A percentile compares a stretch with the other conserved stretches of the same genome.
phyloP scores from a whole-genome alignment of 2,329 filamentous ascomycete genomes.

The Thelonectria olida region DNA sequence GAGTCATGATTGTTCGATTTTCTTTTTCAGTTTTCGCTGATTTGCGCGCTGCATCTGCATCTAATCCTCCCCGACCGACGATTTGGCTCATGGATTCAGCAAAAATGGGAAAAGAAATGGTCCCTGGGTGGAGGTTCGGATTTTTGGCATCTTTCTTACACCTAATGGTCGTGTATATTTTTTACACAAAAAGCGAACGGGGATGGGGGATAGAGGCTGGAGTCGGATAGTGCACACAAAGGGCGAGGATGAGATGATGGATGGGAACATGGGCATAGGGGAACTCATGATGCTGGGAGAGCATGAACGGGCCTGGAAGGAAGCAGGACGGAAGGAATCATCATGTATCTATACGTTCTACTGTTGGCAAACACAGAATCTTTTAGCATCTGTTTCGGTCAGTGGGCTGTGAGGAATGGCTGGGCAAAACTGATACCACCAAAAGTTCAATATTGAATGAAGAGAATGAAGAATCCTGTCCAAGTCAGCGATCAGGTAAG shows the following conservation, averaged over 20 bases:
- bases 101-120: constrained; percentile 36
- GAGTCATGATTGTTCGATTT: constrained; percentile 45
- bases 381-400: constrained; percentile 31
- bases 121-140: constrained; percentile 40
- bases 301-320: constrained; percentile 15
- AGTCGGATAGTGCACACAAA: constrained; percentile 32
- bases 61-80: constrained; percentile 39
- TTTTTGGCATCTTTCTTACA: constrained; percentile 42
- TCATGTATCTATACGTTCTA: constrained; percentile 41
- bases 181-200: constrained; percentile 37
- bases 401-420: constrained; percentile 13
- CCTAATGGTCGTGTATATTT: constrained; percentile 44
- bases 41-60: constrained; percentile 45
- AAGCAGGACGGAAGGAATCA: constrained; percentile 26
- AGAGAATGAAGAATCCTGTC: constrained; percentile 2
- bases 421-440: constrained; percentile 24
- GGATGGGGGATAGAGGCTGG: constrained; percentile 33
- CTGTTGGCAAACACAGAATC: constrained; percentile 32
- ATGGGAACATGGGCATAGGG: constrained; percentile 21
- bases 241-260: constrained; percentile 29
- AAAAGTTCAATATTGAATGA: constrained; percentile 12
- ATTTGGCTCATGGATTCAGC: constrained; percentile 39
- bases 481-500: constrained; percentile 3
- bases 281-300: constrained; percentile 18
- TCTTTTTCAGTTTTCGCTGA: constrained; percentile 42